Evolutionary conservation across 2,329 filamentous ascomycete species (phyloP), one percentile per base, ranked within the genome.

Genomic region (Xylariaceae sp.): DNA sequence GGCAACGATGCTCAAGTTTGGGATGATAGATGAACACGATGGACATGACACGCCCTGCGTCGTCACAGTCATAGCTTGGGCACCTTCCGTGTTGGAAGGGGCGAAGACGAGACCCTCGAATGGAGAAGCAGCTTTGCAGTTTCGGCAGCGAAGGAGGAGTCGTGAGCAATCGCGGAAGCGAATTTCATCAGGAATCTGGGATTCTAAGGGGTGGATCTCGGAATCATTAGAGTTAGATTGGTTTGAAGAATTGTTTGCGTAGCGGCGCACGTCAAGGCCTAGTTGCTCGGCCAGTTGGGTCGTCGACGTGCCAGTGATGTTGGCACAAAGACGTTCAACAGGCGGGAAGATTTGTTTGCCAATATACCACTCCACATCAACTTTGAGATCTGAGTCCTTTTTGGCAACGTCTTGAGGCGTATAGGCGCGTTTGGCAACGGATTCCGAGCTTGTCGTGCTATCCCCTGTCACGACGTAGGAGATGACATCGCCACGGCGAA

Each of bases 321-420:
- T 96, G 58, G 92, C 94, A 70, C 94, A 99, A 27, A 99, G 85
- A 79, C 94, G 89, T 74, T 99, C 94, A 30, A 99, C 94, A 0
- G 94, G 94, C 8, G 94, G 94, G 73, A 99, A 90, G 56, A 99
- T 96, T 72, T 99, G 94, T 76, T 99, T 99, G 76, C 90, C 87
- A 40, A 99, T 83, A 71, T 99, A 99, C 82, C 91, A 97, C 68
- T 99, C 94, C n/a, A 96, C 82, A 67, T 99, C 94, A 2, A 91
- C 89, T 55, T 86, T 80, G 5, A 99, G 79, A 1, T 77, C 86
- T 1, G 86, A 85, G 62, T 88, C 88, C 12, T 83, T 68, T 67
- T 94, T 95, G 56, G 89, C 76, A 19, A 95, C 85, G 69, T 99
- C 94, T 54, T 91, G 86, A 1, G 89, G 86, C 4, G 88, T 86